Evolutionary conservation across 2,329 filamentous ascomycete species (phyloP).

Genomic region (Phoma sp.): DNA sequence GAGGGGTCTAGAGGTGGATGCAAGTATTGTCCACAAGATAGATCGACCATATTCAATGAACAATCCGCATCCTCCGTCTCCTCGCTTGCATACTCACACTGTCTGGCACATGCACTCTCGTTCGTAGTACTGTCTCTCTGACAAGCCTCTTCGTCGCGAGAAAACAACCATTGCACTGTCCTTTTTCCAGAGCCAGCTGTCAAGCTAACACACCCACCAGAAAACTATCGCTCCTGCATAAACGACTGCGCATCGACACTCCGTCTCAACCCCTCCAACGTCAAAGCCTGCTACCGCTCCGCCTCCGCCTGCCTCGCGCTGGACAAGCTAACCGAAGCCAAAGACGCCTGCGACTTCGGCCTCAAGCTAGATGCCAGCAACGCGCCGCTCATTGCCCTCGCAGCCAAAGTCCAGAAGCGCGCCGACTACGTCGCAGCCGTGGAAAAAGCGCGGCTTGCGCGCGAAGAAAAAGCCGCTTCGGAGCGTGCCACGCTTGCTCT

Average conservation of each 20-base stretch:
- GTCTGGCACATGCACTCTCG: too few species aligned
- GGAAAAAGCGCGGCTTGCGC: constrained; percentile 62
- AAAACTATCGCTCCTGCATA: constrained; percentile 87
- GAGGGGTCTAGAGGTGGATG: constrained; percentile 5
- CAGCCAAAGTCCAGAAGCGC: constrained; percentile 67
- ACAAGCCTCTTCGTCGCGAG: neutral
- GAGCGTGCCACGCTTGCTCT: constrained; percentile 61
- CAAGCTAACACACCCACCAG: constrained; percentile 46
- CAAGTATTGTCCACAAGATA: constrained; percentile 6
- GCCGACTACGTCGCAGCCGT: constrained; percentile 63
- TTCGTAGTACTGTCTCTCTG: neutral
- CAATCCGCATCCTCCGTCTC: constrained; percentile 4
- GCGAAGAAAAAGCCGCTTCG: constrained; percentile 60
- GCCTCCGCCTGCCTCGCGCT: constrained; percentile 78
- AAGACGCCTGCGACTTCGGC: constrained; percentile 77
- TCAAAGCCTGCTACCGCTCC: constrained; percentile 92
- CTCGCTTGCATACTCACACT: neutral
- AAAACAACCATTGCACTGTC: too few species aligned
- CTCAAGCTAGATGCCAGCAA: constrained; percentile 76
- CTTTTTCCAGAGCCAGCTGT: too few species aligned
- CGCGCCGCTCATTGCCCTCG: constrained; percentile 66
- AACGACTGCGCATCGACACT: constrained; percentile 83
- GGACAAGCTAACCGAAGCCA: constrained; percentile 78
- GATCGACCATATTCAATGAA: constrained; percentile 9
- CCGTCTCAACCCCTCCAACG: constrained; percentile 76